These are phyloP conservation scores for Closterium sp. DNA, from an alignment of 139 green algal species.

Conservation along the genomic window DNA sequence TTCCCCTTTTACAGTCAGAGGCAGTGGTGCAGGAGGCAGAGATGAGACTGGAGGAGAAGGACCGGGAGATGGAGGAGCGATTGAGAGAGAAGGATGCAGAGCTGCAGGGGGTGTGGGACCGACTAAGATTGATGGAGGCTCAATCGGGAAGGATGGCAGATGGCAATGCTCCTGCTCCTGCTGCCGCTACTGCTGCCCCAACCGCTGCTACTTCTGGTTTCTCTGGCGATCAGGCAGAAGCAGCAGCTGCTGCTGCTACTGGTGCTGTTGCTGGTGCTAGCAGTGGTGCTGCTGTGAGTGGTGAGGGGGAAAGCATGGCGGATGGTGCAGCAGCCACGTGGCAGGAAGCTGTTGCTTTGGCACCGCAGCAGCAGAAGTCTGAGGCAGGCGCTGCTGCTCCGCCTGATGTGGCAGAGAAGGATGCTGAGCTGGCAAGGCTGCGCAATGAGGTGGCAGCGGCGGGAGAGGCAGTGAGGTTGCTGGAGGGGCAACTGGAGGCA, in stretches of 20 bases:
- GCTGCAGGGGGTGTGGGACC: neutral
- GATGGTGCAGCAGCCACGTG: neutral
- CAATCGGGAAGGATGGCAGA: neutral
- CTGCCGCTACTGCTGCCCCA: too few relatives aligned
- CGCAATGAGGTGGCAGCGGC: neutral
- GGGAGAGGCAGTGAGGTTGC: neutral
- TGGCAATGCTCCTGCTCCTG: too few relatives aligned
- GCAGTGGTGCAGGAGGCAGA: neutral
- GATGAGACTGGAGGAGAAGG: neutral
- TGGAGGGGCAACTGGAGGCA: neutral
- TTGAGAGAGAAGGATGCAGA: neutral
- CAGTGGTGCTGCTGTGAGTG: neutral
- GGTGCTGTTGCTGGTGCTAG: neutral
- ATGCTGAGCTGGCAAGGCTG: neutral
- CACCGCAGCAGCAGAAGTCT: neutral
- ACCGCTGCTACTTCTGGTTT: too few relatives aligned
- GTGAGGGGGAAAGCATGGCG: neutral
- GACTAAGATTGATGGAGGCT: neutral
- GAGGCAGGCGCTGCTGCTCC: neutral
- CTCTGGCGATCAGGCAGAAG: too few relatives aligned
- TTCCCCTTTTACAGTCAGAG: neutral
- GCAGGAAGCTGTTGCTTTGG: neutral
- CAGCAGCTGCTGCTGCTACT: neutral
- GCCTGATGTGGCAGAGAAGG: neutral
- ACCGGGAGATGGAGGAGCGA: neutral